Conservation (phyloP, 352 stramenopile species). For the Discostella stelligera region DNA sequence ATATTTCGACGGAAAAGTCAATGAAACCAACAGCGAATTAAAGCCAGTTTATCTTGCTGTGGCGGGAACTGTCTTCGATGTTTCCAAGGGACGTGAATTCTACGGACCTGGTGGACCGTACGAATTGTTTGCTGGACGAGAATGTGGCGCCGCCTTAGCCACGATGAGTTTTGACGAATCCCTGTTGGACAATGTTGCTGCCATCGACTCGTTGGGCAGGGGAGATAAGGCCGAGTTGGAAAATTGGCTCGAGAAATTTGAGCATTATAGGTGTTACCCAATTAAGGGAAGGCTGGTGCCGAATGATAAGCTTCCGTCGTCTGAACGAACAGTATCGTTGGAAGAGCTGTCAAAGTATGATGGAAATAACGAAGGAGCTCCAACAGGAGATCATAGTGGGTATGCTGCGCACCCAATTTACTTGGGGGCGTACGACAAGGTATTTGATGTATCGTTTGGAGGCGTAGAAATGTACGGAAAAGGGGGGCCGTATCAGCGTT, state of each 20-base stretch:
- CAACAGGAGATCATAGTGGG: slow-evolving; percentile 52
- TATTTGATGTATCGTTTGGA: slow-evolving; percentile 97
- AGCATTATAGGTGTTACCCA: slow-evolving; percentile 93
- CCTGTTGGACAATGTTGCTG: slow-evolving; percentile 85
- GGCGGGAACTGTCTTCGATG: slow-evolving; percentile 95
- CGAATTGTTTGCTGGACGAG: slow-evolving; percentile 92
- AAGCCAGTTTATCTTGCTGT: slow-evolving; percentile 94
- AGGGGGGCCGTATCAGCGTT: slow-evolving; percentile 91
- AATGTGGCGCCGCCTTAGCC: slow-evolving; percentile 90
- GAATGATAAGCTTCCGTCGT: slow-evolving; percentile 85
- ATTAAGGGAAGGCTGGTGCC: slow-evolving; percentile 90
- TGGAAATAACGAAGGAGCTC: slow-evolving; percentile 50
- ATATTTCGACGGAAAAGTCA: slow-evolving; percentile 88
- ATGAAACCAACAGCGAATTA: slow-evolving; percentile 71
- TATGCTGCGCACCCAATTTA: slow-evolving; percentile 91
- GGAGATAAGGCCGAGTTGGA: slow-evolving; percentile 82
- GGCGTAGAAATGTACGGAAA: slow-evolving; percentile 93
- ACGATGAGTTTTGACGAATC: slow-evolving; percentile 95
- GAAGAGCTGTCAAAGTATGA: slow-evolving; percentile 65
- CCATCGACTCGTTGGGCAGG: slow-evolving; percentile 59
- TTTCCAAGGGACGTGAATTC: slow-evolving; percentile 91
- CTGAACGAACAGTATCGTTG: slow-evolving; percentile 81
- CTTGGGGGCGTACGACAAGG: slow-evolving; percentile 89
- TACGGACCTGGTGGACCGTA: slow-evolving; percentile 96
- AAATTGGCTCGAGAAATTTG: slow-evolving; percentile 94